Evolutionary conservation across 179 eudicot genomes (phyloP).

Genomic region (Gypsophila paniculata): DNA sequence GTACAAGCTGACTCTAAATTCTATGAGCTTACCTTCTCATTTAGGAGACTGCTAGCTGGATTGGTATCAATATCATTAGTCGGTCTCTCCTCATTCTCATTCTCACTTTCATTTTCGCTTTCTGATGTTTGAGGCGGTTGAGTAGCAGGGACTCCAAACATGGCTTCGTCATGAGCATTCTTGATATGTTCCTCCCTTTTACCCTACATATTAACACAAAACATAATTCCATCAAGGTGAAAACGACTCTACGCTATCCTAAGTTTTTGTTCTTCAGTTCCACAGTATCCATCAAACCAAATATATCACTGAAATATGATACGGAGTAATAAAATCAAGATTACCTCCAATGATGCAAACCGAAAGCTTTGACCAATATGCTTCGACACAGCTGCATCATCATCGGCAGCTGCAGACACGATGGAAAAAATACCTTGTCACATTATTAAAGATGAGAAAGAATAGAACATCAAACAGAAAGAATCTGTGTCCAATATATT

Average conservation of each 20-base stretch:
- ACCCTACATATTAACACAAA: conserved; percentile 37
- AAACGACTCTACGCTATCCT: not conserved
- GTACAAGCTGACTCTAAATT: not conserved
- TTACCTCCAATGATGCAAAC: conserved; percentile 73
- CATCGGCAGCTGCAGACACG: conserved; percentile 63
- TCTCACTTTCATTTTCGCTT: conserved; percentile 37
- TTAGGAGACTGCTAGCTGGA: conserved; percentile 49
- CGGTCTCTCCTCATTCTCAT: conserved; percentile 21
- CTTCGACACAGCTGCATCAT: conserved; percentile 70
- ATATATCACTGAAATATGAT: conserved; percentile 5
- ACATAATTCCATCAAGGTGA: not conserved
- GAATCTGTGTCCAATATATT: conserved; percentile 12
- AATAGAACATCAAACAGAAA: not conserved
- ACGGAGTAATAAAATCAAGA: conserved; percentile 5
- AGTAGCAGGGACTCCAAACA: conserved; percentile 68
- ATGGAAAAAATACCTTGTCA: not conserved
- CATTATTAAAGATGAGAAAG: not conserved
- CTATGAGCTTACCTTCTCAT: conserved; percentile 49
- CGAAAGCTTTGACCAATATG: conserved; percentile 79
- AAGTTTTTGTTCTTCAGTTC: not conserved
- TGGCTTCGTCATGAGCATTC: conserved; percentile 85
- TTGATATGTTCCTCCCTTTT: conserved; percentile 60
- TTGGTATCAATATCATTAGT: conserved; percentile 23
- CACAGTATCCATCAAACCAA: not conserved
- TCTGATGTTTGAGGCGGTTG: conserved; percentile 37